Percentiles rank a stretch among this genome's conserved stretches.
Evolutionary conservation across 768 basidiomycete species (phyloP).

Genomic region (Hortiboletus campestris): DNA sequence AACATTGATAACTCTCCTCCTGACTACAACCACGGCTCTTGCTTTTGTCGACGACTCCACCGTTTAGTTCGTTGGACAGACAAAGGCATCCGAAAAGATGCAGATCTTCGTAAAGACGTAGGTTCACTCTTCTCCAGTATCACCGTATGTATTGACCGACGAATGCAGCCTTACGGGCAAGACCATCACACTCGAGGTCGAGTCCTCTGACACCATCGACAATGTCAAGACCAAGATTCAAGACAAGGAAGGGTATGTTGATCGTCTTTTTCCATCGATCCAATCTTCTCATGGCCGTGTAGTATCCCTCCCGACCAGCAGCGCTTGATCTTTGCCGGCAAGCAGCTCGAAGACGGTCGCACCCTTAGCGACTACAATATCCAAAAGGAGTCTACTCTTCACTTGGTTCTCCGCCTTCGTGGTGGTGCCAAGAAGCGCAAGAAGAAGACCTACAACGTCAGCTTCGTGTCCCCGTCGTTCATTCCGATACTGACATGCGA

Average conservation of each 20-base stretch:
- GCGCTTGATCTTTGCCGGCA: slow-evolving; percentile 97
- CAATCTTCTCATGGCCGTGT: slow-evolving; percentile 4
- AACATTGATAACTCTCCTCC: slow-evolving; percentile 15
- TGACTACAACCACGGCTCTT: slow-evolving; percentile 44
- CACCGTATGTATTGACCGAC: slow-evolving; percentile 1
- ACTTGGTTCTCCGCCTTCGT: slow-evolving; percentile 94
- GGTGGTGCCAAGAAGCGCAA: slow-evolving; percentile 99
- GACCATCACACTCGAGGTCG: slow-evolving; percentile 97
- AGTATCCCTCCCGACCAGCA: slow-evolving; percentile 94
- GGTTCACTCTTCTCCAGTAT: slow-evolving; percentile 28
- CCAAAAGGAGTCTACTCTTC: slow-evolving; percentile 99
- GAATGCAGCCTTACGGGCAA: slow-evolving; percentile 88
- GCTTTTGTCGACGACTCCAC: slow-evolving; percentile 94
- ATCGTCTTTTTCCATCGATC: neutral
- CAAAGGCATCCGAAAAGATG: slow-evolving; percentile 76
- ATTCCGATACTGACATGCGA: slow-evolving; percentile 3
- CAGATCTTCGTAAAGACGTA: slow-evolving; percentile 99
- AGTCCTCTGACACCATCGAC: slow-evolving; percentile 96
- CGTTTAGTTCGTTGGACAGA: slow-evolving; percentile 89
- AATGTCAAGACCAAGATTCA: slow-evolving; percentile 98
- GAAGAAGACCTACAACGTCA: slow-evolving; percentile 98
- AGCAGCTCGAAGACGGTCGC: slow-evolving; percentile 99
- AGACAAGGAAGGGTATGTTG: slow-evolving; percentile 87
- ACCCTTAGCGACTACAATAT: slow-evolving; percentile 96
- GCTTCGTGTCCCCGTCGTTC: slow-evolving; percentile 26